These are phyloP conservation scores for Cerrena zonata DNA, from an alignment of 1,284 basidiomycete species.

Conservation along the genomic window DNA sequence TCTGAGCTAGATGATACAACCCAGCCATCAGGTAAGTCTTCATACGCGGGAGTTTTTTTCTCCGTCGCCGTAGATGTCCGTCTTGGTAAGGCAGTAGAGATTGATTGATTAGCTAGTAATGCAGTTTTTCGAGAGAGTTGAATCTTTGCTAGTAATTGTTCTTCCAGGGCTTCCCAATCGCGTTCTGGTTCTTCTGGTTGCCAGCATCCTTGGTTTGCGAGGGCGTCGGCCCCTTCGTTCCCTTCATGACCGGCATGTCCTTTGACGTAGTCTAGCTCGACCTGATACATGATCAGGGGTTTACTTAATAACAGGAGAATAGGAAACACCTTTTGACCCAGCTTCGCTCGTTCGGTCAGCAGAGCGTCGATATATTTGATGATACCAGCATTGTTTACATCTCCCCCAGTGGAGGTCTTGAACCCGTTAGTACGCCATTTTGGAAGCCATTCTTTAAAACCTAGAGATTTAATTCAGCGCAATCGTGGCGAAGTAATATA, in stretches of 20 bases:
- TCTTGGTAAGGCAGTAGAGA: not conserved
- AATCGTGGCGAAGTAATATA: not conserved
- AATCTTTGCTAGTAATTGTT: slow-evolving; percentile 29
- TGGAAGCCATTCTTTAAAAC: slow-evolving; percentile 58
- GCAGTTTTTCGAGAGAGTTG: slow-evolving; percentile 19
- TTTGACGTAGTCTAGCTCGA: slow-evolving; percentile 60
- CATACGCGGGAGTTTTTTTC: not conserved
- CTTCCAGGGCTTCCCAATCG: slow-evolving; percentile 39
- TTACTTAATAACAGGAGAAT: not conserved
- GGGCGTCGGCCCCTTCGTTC: slow-evolving; percentile 72
- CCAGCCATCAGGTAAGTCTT: not conserved
- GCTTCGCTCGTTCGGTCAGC: slow-evolving; percentile 40
- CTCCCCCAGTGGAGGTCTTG: slow-evolving; percentile 38
- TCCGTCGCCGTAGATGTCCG: not conserved
- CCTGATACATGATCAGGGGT: slow-evolving; percentile 15
- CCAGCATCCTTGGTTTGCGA: slow-evolving; percentile 54
- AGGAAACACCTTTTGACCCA: slow-evolving; percentile 38
- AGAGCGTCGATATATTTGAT: slow-evolving; percentile 59
- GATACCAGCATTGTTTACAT: slow-evolving; percentile 62
- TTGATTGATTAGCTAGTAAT: no score
- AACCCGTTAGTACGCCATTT: slow-evolving; percentile 56
- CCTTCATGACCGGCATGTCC: slow-evolving; percentile 69
- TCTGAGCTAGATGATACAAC: not conserved
- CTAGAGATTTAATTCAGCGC: slow-evolving; percentile 30
- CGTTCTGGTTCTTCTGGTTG: slow-evolving; percentile 37